Evolutionary conservation across 495 filamentous ascomycete species (phyloP), one percentile per base, ranked within the genome.

Genomic region (Penicillium fimorum): DNA sequence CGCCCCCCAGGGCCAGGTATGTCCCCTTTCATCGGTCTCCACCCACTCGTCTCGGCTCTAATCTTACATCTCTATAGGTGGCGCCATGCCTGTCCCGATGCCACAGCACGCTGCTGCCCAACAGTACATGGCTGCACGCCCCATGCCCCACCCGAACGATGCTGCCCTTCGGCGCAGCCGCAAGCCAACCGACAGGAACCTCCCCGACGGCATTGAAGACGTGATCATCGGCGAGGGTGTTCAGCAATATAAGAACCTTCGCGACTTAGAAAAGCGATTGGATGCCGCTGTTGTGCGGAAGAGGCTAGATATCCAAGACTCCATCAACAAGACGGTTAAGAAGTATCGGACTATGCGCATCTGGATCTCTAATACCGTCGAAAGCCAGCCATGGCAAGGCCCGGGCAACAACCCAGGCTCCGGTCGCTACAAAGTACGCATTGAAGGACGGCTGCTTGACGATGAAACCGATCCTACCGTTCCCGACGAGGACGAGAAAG

Each of bases 271-370:
- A 81, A 83, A 91, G 67, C 83, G 85, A 52, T 78, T 97, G 51
- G 95, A 99, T 76, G 90, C 92, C 22, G 87, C 90, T n/a, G 94
- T 97, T 79, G 89, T 94, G 70, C 83, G 92, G 62, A 99, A 97
- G 77, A 80, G 91, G 57, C 72, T 97, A 57, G 94, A 99, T 70
- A 87, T 96, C 49, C 82, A 89, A 51, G 93, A 96, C 64, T 86
- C 87, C 15, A 82, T 93, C 35, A 89, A 84, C 70, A 84, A 89
- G 51, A 87, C 87, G 51, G 77, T 86, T 47, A 92, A 94, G 82
- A 84, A 89, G 47, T 86, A 87, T 70, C 87, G 87, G 65, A 96
- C 89, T 20, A 75, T 99, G 69, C 87, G 91, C 59, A 85, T 99
- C 53, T 97, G 92, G 91, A 87, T 99, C 59, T 91, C 88, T 66